Base-by-base conservation (phyloP, 106 monocot species). In the Dendrobium catenatum region DNA sequence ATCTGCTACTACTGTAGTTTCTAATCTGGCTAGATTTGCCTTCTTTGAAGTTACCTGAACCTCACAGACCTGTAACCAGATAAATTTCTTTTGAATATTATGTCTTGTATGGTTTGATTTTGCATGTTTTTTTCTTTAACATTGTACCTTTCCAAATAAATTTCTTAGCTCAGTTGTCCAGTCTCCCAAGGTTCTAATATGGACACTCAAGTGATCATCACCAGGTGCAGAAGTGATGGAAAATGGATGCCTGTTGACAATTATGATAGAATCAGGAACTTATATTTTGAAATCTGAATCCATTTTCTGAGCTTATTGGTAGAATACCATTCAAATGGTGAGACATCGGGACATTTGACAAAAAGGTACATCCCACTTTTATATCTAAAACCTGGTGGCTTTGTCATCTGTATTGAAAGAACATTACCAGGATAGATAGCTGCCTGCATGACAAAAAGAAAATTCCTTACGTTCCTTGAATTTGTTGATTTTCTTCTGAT, bases 341-440 rank as follows among this genome's bases (percentile, higher is more conserved):
- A 97, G 42, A 97, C 85, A 85, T 90, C 92, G 29, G 96, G 94
- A 49, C 96, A 97, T 85, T 97, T 97, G 43, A 97, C 83, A 80
- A 97, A 97, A 75, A 97, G 80, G 58, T 97, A 94, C 96, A 94
- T 97, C 82, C 96, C 96, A 76, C 96, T 97, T 80, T 90, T 94
- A 79, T 97, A 97, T 82, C 87, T 94, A 82, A 97, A 97, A 51
- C 87, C 90, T 80, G 80, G 85, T 73, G 96, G 96, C 72, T 85
- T 97, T 77, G 85, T 94, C 96, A 97, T 97, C 66, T 94, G 88
- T 72, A 97, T 80, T 54, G 96, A 97, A 78, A 97, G 90, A 24
- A 92, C 96, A 82, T 94, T 88, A 33, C 96, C 96, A 55, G 96
- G 96, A 85, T 92, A 97, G 84, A 94, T 94, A 79, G 94, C 86